Percentiles rank a stretch among this genome's conserved stretches.
phyloP scores from a whole-genome alignment of 139 green algal genomes.

The Micromonas pusilla region DNA sequence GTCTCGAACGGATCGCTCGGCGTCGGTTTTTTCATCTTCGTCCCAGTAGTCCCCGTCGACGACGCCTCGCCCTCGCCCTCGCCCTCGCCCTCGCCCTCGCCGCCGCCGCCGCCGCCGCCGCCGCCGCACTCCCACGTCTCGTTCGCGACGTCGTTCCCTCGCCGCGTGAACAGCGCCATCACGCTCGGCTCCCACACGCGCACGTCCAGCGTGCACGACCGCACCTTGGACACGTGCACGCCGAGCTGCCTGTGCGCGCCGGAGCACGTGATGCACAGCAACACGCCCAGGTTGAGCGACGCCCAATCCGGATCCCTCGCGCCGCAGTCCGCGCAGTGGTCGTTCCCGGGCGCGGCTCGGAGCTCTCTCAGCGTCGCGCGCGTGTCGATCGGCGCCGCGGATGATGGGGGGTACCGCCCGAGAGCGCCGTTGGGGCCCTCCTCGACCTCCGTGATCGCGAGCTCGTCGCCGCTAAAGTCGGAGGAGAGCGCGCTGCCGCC shows the following conservation, averaged over 20 bases:
- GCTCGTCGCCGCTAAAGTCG: too few species aligned
- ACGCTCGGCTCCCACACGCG: conserved; percentile 35
- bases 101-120: background rate
- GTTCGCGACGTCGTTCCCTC: conserved; percentile 38
- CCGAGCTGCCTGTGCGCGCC: conserved; percentile 81
- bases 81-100: background rate
- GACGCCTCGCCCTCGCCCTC: too few species aligned
- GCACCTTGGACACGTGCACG: conserved; percentile 69
- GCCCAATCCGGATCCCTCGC: conserved; percentile 76
- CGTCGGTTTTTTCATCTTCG: conserved; percentile 16
- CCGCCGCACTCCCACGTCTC: conserved; percentile 19
- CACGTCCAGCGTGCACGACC: conserved; percentile 37
- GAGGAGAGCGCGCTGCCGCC: too few species aligned
- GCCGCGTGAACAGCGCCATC: conserved; percentile 19
- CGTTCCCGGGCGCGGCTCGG: conserved; percentile 58
- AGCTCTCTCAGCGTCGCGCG: conserved; percentile 31
- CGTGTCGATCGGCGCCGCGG: background rate
- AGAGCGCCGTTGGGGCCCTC: too few species aligned
- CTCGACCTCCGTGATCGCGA: too few species aligned
- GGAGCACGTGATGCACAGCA: conserved; percentile 87
- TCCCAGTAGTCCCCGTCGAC: too few species aligned
- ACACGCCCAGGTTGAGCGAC: conserved; percentile 74
- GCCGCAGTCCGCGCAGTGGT: conserved; percentile 73
- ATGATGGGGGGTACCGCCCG: background rate
- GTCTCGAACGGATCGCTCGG: conserved; percentile 1